A percentile compares a stretch with the other conserved stretches of the same genome.
These are phyloP conservation scores for Colletotrichum liriopes DNA, from an alignment of 2,329 filamentous ascomycete species.

Conservation along the genomic window DNA sequence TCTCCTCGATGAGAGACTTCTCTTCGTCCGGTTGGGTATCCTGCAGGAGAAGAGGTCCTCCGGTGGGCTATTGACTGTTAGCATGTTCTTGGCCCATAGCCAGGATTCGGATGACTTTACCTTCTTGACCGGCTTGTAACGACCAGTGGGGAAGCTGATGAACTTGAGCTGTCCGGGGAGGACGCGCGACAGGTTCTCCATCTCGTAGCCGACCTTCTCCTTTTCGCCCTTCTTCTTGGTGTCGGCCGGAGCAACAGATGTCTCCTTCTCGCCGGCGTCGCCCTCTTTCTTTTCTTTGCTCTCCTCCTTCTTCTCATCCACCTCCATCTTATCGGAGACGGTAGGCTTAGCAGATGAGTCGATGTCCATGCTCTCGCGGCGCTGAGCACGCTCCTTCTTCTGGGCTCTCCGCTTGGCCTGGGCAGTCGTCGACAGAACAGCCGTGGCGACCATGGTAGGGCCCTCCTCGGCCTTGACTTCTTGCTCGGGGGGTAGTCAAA, in stretches of 20 bases:
- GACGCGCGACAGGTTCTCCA: slow-evolving; percentile 97
- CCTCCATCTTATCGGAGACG: slow-evolving; percentile 87
- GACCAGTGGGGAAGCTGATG: slow-evolving; percentile 90
- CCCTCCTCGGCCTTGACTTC: slow-evolving; percentile 96
- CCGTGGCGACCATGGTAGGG: slow-evolving; percentile 93
- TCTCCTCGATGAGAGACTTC: slow-evolving; percentile 89
- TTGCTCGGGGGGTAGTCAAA: slow-evolving; percentile 98
- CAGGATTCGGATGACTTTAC: slow-evolving; percentile 62
- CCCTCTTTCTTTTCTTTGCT: slow-evolving; percentile 74
- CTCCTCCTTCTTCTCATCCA: slow-evolving; percentile 77
- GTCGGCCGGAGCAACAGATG: slow-evolving; percentile 63
- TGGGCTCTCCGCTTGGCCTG: slow-evolving; percentile 96
- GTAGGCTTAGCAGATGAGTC: slow-evolving; percentile 80
- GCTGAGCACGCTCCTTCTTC: slow-evolving; percentile 92
- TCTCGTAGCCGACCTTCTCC: slow-evolving; percentile 96
- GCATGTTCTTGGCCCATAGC: slow-evolving; percentile 51
- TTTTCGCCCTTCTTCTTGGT: slow-evolving; percentile 93
- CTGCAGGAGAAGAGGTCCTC: slow-evolving; percentile 91
- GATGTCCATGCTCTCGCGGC: slow-evolving; percentile 95
- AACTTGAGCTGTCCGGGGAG: slow-evolving; percentile 95
- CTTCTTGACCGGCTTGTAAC: slow-evolving; percentile 93
- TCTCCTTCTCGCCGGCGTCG: slow-evolving; percentile 67
- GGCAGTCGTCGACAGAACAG: slow-evolving; percentile 95
- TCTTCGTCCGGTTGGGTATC: slow-evolving; percentile 86
- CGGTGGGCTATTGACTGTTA: slow-evolving; percentile 80